These are phyloP conservation scores for Boletus sp. DNA, from an alignment of 1,284 basidiomycete genomes.

Conservation along the genomic window DNA sequence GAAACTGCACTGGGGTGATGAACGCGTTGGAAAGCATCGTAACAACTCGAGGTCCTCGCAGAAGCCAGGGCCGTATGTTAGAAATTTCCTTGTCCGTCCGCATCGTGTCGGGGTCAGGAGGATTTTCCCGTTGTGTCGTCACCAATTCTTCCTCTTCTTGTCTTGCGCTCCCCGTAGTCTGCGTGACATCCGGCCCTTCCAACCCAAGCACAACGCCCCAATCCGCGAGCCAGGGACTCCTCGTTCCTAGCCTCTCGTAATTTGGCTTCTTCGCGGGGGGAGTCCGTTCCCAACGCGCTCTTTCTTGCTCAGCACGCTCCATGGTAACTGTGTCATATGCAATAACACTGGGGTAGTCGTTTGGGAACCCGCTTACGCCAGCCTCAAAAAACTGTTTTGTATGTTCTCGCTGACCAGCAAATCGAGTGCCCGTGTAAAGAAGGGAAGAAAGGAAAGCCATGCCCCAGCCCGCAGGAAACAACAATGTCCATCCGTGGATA, in stretches of 20 bases:
- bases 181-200: slow-evolving; percentile 11
- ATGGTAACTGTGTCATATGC: slow-evolving; percentile 57
- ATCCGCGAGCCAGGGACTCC: slow-evolving; percentile 75
- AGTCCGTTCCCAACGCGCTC: slow-evolving; percentile 72
- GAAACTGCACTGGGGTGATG: slow-evolving; percentile 48
- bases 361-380: slow-evolving; percentile 75
- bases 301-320: slow-evolving; percentile 54
- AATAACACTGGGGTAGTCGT: slow-evolving; percentile 68
- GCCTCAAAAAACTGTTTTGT: slow-evolving; percentile 81
- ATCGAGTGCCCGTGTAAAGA: slow-evolving; percentile 76
- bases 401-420: slow-evolving; percentile 81
- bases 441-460: slow-evolving; percentile 88
- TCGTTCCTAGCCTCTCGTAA: slow-evolving; percentile 65
- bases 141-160: slow-evolving; percentile 46
- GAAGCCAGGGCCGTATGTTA: slow-evolving; percentile 59
- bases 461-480: slow-evolving; percentile 85
- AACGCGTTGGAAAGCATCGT: slow-evolving; percentile 51
- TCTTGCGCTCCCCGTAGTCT: slow-evolving; percentile 1
- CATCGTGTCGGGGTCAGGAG: slow-evolving; percentile 16
- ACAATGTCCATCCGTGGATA: slow-evolving; percentile 83
- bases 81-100: slow-evolving; percentile 16
- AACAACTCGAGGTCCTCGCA: slow-evolving; percentile 56
- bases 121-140: slow-evolving; percentile 55
- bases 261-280: slow-evolving; percentile 85
- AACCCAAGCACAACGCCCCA: slow-evolving; percentile 71